A percentile compares a stretch with the other conserved stretches of the same genome.
These are phyloP conservation scores for Laetiporus sulphureus DNA, from an alignment of 1,284 basidiomycete species.

Conservation along the genomic window DNA sequence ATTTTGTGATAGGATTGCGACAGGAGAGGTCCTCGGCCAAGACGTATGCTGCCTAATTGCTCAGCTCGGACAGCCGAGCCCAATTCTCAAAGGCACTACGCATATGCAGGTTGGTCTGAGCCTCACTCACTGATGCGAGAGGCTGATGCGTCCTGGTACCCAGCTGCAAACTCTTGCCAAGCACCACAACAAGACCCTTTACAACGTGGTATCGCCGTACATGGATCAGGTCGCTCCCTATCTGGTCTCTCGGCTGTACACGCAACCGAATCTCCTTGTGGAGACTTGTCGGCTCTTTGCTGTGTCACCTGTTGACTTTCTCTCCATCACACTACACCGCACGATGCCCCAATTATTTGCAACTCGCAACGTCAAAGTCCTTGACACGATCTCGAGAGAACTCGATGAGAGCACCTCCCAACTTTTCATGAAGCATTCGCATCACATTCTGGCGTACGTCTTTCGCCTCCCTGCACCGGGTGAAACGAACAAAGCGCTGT, in stretches of 20 bases:
- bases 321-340: slow-evolving; percentile 57
- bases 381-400: slow-evolving; percentile 39
- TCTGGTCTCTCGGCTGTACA: slow-evolving; percentile 52
- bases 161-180: slow-evolving; percentile 60
- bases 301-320: slow-evolving; percentile 52
- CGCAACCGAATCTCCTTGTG: slow-evolving; percentile 49
- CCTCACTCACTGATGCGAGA: background rate
- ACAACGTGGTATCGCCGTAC: slow-evolving; percentile 66
- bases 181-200: slow-evolving; percentile 57
- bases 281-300: slow-evolving; percentile 63
- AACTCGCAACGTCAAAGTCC: slow-evolving; percentile 40
- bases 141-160: background rate
- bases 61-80: slow-evolving; percentile 61
- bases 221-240: slow-evolving; percentile 64
- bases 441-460: slow-evolving; percentile 66
- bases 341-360: slow-evolving; percentile 72
- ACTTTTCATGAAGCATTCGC: slow-evolving; percentile 56
- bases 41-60: slow-evolving; percentile 61
- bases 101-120: slow-evolving; percentile 53
- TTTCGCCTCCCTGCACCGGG: slow-evolving; percentile 54
- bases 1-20: slow-evolving; percentile 35
- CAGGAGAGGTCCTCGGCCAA: slow-evolving; percentile 48
- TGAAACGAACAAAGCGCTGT: slow-evolving; percentile 49
- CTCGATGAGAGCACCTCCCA: slow-evolving; percentile 40
- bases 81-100: slow-evolving; percentile 62